phyloP scores from a whole-genome alignment of 371 early-diverging fungal species.

The Circinella minor region DNA sequence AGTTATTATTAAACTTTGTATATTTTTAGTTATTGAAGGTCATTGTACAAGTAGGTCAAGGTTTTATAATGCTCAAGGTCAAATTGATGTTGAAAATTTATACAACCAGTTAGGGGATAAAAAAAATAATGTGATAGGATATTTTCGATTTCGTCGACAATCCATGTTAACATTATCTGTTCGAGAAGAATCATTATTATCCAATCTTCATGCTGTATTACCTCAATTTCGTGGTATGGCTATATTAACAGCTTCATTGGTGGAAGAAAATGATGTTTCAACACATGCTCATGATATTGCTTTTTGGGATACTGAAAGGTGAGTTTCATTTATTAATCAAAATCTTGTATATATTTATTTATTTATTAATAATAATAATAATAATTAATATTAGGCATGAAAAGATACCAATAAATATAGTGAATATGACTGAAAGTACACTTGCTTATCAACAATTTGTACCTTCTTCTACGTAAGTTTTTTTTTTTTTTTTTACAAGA shows the following conservation, averaged over 20 bases:
- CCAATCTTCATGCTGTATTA: neutral
- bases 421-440: slow-evolving; percentile 25
- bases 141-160: slow-evolving; percentile 28
- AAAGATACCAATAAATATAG: slow-evolving; percentile 17
- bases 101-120: slow-evolving; percentile 3
- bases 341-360: no score
- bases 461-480: slow-evolving; percentile 15
- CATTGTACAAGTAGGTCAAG: slow-evolving; percentile 4
- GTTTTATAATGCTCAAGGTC: slow-evolving; percentile 14
- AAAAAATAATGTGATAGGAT: slow-evolving; percentile 15
- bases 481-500: neutral
- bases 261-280: slow-evolving; percentile 15
- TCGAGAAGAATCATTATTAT: slow-evolving; percentile 16
- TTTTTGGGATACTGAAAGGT: slow-evolving; percentile 16
- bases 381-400: neutral
- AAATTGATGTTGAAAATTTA: slow-evolving; percentile 6
- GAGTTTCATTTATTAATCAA: neutral
- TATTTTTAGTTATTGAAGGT: slow-evolving; percentile 17
- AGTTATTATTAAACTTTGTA: neutral
- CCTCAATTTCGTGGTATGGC: slow-evolving; percentile 21
- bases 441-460: slow-evolving; percentile 25
- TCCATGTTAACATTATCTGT: slow-evolving; percentile 18
- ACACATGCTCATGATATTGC: slow-evolving; percentile 23
- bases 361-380: neutral
- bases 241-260: slow-evolving; percentile 16